phyloP scores from a whole-genome alignment of 2,329 filamentous ascomycete species.

The Xenoacremonium recifei region DNA sequence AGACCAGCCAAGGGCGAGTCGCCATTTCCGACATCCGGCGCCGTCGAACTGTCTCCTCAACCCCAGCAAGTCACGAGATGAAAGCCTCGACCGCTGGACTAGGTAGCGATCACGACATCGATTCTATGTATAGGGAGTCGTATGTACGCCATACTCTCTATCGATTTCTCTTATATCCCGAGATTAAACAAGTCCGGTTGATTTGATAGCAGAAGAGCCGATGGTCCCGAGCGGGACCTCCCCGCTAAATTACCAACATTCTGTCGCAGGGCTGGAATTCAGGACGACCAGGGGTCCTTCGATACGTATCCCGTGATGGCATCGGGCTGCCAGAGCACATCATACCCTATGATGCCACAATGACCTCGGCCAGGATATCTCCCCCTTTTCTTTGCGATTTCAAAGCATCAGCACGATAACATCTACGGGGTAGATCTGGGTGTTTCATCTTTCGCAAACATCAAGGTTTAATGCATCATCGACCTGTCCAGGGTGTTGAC shows the following conservation, averaged over 20 bases:
- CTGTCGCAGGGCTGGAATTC: background rate
- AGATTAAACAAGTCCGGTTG: too few relatives aligned
- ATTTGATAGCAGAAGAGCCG: too few relatives aligned
- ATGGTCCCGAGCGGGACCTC: too few relatives aligned
- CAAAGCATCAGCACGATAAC: background rate
- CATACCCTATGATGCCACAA: conserved; percentile 6
- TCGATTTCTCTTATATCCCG: too few relatives aligned
- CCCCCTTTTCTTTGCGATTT: conserved; percentile 3
- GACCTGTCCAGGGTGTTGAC: background rate
- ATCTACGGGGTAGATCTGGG: background rate
- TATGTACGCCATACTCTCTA: too few relatives aligned
- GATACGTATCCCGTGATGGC: background rate
- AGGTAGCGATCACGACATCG: too few relatives aligned
- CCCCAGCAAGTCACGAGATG: background rate
- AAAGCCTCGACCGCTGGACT: too few relatives aligned
- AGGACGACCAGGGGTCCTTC: background rate
- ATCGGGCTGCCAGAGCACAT: background rate
- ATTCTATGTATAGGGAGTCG: too few relatives aligned
- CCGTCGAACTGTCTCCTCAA: conserved; percentile 9
- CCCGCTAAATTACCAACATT: too few relatives aligned
- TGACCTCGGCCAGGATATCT: conserved; percentile 3
- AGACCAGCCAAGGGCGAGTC: conserved; percentile 9
- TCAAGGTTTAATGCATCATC: background rate
- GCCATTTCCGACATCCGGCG: conserved; percentile 19
- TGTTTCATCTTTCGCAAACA: background rate